phyloP scores from a whole-genome alignment of 129 eudicot species.

The Artemisia annua region DNA sequence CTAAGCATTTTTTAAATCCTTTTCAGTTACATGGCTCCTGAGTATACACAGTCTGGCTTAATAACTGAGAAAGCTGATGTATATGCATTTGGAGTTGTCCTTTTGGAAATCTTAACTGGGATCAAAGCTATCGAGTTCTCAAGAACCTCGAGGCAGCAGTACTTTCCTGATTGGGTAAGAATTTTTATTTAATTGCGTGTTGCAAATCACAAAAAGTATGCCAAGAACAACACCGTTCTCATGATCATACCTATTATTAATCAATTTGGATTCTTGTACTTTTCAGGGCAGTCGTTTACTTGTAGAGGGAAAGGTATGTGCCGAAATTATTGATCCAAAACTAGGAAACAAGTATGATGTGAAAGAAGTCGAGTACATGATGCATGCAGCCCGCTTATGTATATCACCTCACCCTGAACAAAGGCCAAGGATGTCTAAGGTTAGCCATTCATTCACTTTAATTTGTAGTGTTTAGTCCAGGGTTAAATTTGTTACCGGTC shows the following conservation, averaged over 20 bases:
- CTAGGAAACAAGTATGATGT: constrained; percentile 34
- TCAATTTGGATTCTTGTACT: background rate
- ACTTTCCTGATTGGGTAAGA: constrained; percentile 37
- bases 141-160: constrained; percentile 34
- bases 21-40: too few species aligned
- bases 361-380: constrained; percentile 42
- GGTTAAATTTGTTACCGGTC: too few species aligned
- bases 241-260: background rate
- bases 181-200: too few species aligned
- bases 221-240: background rate
- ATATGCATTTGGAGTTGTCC: constrained; percentile 48
- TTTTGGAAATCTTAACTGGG: constrained; percentile 50
- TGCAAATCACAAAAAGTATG: too few species aligned
- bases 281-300: constrained; percentile 38
- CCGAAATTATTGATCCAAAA: constrained; percentile 36
- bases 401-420: constrained; percentile 38
- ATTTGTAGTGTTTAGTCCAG: too few species aligned
- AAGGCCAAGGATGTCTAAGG: constrained; percentile 56
- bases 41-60: too few species aligned
- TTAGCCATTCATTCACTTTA: constrained; percentile 9
- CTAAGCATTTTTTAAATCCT: too few species aligned
- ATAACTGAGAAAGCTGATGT: too few species aligned
- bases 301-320: constrained; percentile 15
- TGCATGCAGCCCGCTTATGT: constrained; percentile 41
- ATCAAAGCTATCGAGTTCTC: constrained; percentile 47